Evolutionary conservation across 2,329 filamentous ascomycete species (phyloP), one percentile per base, ranked within the genome.

Genomic region (Cercospora brassicicola): DNA sequence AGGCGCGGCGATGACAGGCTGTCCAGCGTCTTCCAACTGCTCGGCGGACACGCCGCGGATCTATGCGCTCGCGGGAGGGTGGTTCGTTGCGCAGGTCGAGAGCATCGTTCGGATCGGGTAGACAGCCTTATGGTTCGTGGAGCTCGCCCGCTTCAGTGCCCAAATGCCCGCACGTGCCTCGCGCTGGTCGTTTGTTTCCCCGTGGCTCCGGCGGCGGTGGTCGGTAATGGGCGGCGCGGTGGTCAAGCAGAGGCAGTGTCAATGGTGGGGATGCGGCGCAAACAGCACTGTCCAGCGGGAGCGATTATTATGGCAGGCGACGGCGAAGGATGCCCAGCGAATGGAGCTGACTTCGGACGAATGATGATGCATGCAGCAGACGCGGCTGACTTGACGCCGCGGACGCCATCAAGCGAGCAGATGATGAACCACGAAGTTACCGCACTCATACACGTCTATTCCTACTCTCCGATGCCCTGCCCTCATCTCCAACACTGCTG

Each of bases 321-420:
- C 45, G 45, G 45, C 45, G 45, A 26, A 23, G 45, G 45, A 51
- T 51, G 45, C 18, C 18, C 20, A 26, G 45, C 45, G 45, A 48
- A 48, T 48, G 42, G 42, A 51, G 45, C 45, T 51, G 45, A 51
- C 45, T 20, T 20, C 18, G 45, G 53, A 18, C 53, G 53, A 57
- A 31, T 18, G 53, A 30, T 57, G 53, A 30, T 57, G 53, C 53
- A 57, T 57, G 53, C 53, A 48, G 45, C 45, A 57, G 30, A 57
- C 53, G 53, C 53, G 53, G 53, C 53, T 57, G 53, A 57, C 53
- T 33, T 57, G 45, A 51, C 53, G 23, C 28, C 53, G 53, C 26
- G 26, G 13, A 53, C 23, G 53, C 53, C 53, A 18, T 57, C 53
- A 57, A 57, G 45, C 45, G 45, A 51, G 45, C 18, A 51, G 20